Evolutionary conservation across 352 stramenopile genomes (phyloP).

Genomic region (Phytophthora tentaculata): DNA sequence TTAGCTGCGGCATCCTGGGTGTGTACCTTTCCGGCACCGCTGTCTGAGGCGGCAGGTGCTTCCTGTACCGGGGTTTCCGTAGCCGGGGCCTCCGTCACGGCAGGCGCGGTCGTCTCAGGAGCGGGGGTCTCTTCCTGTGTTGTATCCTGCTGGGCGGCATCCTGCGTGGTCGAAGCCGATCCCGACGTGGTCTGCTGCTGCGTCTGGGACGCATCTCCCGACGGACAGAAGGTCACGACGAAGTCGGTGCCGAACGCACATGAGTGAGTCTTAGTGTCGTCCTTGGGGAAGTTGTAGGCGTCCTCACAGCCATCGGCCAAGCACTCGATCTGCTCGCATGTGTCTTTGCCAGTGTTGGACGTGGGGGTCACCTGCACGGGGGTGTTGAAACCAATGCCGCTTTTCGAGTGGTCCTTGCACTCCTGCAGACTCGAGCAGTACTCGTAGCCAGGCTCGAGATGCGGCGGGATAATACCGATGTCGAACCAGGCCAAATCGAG

Average conservation of each 20-base stretch:
- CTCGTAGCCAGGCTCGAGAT: conserved; percentile 55
- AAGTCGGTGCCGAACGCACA: conserved; percentile 70
- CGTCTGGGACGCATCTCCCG: conserved; percentile 15
- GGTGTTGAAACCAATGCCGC: conserved; percentile 73
- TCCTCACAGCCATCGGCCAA: conserved; percentile 61
- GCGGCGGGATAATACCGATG: conserved; percentile 73
- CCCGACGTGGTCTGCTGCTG: conserved; percentile 28
- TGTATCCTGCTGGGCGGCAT: conserved; percentile 19
- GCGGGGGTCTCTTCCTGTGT: conserved; percentile 23
- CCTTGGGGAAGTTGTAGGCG: conserved; percentile 72
- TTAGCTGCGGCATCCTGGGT: conserved; percentile 28
- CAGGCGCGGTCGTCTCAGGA: conserved; percentile 19
- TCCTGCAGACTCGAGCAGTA: conserved; percentile 69
- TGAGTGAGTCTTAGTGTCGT: conserved; percentile 79
- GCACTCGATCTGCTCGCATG: conserved; percentile 67
- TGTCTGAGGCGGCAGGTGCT: conserved; percentile 24
- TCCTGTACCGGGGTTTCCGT: conserved; percentile 31
- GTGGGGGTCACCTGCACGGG: conserved; percentile 58
- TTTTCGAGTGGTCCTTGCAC: conserved; percentile 66
- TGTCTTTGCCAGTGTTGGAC: conserved; percentile 66
- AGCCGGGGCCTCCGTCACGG: conserved; percentile 13
- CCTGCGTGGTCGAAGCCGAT: conserved; percentile 16
- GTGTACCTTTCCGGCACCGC: conserved; percentile 23
- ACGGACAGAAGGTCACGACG: conserved; percentile 72
- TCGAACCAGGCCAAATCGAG: conserved; percentile 70